Conservation (phyloP, 129 eudicot genomes). For the Silybum marianum region DNA sequence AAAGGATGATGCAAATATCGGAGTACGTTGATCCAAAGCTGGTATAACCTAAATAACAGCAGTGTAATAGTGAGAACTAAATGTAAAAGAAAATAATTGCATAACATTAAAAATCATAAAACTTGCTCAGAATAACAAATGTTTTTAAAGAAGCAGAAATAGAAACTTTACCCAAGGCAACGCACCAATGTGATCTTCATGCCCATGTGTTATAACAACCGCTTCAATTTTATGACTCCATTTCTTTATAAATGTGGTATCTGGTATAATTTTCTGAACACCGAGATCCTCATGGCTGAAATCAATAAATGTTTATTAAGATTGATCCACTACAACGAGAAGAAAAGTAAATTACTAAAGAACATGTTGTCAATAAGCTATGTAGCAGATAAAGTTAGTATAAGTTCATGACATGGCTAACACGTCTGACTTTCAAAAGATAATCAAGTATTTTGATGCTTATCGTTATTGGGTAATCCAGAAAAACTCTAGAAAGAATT, state of each 20-base stretch:
- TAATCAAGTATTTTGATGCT: not conserved
- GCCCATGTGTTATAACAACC: constrained; percentile 96
- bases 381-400: not conserved
- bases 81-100: not conserved
- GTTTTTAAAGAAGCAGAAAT: constrained; percentile 32
- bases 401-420: not conserved
- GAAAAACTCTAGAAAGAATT: not conserved
- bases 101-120: not conserved
- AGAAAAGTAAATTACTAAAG: not conserved
- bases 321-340: not conserved
- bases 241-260: constrained; percentile 83
- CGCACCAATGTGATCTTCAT: constrained; percentile 99
- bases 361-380: not conserved
- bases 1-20: constrained; percentile 92
- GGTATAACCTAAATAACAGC: constrained; percentile 78
- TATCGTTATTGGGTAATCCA: not conserved
- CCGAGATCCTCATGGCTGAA: constrained; percentile 93
- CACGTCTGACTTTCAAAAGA: not conserved
- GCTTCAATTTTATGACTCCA: constrained; percentile 99
- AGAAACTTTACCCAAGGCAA: constrained; percentile 95
- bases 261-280: constrained; percentile 95
- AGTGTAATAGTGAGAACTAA: constrained; percentile 18
- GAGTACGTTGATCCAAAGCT: constrained; percentile 85
- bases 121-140: not conserved
- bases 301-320: constrained; percentile 12